A percentile compares a stretch with the other conserved stretches of the same genome.
These are phyloP conservation scores for Rosa lucieae DNA, from an alignment of 306 rosid species.

Conservation along the genomic window DNA sequence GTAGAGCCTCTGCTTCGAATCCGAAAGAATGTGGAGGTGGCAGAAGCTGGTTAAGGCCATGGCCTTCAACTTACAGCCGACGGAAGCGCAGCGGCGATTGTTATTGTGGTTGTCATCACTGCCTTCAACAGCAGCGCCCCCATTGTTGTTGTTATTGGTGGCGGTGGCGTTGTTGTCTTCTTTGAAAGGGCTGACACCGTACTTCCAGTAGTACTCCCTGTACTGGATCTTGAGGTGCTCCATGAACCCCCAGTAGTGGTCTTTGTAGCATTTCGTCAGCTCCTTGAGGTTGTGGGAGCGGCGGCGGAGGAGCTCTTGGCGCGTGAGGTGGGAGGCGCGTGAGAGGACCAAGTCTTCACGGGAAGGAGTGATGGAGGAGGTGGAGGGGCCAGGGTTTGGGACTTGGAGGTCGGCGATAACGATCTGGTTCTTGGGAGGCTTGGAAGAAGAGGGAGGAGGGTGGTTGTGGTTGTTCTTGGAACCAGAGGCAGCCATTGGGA, in stretches of 20 bases:
- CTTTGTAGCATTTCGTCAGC: slow-evolving; percentile 24
- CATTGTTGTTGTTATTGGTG: neutral
- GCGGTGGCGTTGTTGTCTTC: slow-evolving; percentile 21
- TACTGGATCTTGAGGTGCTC: slow-evolving; percentile 46
- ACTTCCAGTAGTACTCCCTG: slow-evolving; percentile 59
- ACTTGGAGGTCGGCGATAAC: neutral
- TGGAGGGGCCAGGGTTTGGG: neutral
- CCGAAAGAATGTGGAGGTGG: slow-evolving; percentile 57
- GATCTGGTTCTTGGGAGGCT: neutral
- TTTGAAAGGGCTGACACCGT: slow-evolving; percentile 64
- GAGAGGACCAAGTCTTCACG: neutral
- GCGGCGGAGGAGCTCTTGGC: slow-evolving; percentile 32
- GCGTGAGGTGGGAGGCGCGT: slow-evolving; percentile 23
- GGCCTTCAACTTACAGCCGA: slow-evolving; percentile 47
- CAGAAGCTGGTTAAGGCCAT: slow-evolving; percentile 64
- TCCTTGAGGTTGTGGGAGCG: slow-evolving; percentile 28
- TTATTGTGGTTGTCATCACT: neutral
- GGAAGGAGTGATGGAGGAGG: neutral
- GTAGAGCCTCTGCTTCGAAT: slow-evolving; percentile 58
- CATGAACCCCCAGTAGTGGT: slow-evolving; percentile 57
- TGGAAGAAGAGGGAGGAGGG: neutral
- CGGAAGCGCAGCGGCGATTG: slow-evolving; percentile 38
- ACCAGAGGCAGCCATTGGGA: slow-evolving; percentile 9
- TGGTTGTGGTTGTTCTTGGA: neutral
- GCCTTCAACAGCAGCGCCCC: slow-evolving; percentile 8